Base-by-base conservation (phyloP, 345 rosid species). In the Angophora floribunda region DNA sequence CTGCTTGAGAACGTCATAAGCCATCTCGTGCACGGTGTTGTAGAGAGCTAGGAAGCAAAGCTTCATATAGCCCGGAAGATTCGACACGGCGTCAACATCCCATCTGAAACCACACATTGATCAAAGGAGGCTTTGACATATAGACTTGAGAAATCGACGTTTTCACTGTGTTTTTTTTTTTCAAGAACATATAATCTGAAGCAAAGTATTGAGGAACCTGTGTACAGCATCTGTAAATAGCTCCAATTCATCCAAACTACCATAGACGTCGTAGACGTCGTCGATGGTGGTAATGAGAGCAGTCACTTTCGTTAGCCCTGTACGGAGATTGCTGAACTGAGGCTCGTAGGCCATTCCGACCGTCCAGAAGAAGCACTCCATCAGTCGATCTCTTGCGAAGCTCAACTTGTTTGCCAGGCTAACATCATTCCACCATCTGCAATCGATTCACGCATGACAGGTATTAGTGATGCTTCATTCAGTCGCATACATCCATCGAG, bases 291-390 rank as follows among this genome's bases (percentile, higher is more conserved):
- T 92, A 1, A 92, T 63, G 7, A 94, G 63, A 1, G 91, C 47
- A 4, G 90, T 78, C 24, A 93, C 92, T 86, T 92, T 94, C 6
- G 93, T 93, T 21, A 92, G 86, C 6, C 87, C 82, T 88, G 78
- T 91, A 2, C 92, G 89, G 26, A 88, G 89, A 3, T 85, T 52
- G 50, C 89, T 85, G n/a, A 88, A 91, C 16, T 90, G 91, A 26
- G 93, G 94, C 41, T 90, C 88, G 28, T 44, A 78, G 15, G 85
- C 85, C 78, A 93, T 86, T 32, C 93, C 95, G 11, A 91, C 89
- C 0, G 89, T 55, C 93, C 93, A 92, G 45, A 92, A 87, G 90
- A 90, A 94, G 90, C 94, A 91, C 84, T 94, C 94, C 94, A 92
- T 78, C 41, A 92, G 88, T 82, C 94, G 89, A 82, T 93, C 93